Conservation (phyloP, 2,329 filamentous ascomycete genomes). For the Cordyceps javanica region DNA sequence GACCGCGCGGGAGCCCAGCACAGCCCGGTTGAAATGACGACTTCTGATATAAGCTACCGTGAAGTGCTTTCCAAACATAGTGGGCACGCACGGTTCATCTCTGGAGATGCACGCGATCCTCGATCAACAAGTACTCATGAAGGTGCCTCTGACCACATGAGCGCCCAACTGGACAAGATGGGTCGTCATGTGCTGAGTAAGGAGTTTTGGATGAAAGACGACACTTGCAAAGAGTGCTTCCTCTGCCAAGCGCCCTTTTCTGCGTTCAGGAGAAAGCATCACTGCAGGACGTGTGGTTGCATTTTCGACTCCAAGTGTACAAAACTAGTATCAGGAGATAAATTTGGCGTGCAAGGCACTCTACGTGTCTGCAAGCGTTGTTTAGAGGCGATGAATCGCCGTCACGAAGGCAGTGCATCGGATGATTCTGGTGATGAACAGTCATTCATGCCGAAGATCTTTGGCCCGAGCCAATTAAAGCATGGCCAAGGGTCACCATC, state of each 20-base stretch:
- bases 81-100: constrained; percentile 37
- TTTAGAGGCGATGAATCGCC: constrained; percentile 81
- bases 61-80: constrained; percentile 47
- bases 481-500: constrained; percentile 29
- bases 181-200: constrained; percentile 84
- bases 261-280: constrained; percentile 91
- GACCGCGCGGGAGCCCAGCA: constrained; percentile 48
- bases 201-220: constrained; percentile 99
- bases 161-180: constrained; percentile 61
- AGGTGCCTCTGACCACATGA: constrained; percentile 53
- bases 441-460: constrained; percentile 59
- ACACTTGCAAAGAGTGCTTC: constrained; percentile 96
- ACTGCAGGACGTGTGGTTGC: constrained; percentile 93
- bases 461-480: constrained; percentile 48
- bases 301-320: constrained; percentile 98
- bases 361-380: constrained; percentile 91
- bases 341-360: constrained; percentile 79
- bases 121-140: constrained; percentile 49
- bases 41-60: constrained; percentile 52
- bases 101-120: constrained; percentile 45
- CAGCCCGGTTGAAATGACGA: constrained; percentile 51
- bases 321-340: constrained; percentile 76
- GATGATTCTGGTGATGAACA: constrained; percentile 81
- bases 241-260: constrained; percentile 85
- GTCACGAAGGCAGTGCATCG: constrained; percentile 79